Evolutionary conservation across 2,329 filamentous ascomycete genomes (phyloP), one percentile per base, ranked within the genome.

Genomic region (Aspergillus sp.): DNA sequence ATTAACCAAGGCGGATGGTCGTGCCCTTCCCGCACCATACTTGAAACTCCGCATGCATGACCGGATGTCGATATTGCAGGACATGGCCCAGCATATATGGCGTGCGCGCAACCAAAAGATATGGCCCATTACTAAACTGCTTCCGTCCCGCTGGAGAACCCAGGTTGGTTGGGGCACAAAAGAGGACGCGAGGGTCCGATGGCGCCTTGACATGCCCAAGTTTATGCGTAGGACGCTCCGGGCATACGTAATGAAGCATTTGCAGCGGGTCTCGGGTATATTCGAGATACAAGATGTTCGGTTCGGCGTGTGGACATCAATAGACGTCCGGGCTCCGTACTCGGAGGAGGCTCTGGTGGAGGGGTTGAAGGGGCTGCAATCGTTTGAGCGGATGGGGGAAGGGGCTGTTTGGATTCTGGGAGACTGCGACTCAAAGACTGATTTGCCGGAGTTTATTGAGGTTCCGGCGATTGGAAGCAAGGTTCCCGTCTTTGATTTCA

Each of bases 151-250:
- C 31, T 72, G 77, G 78, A 73, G 77, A 70, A 57, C 69, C 68
- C 69, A 74, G 22, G 41, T 67, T 3, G 69, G 75, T 73, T 7
- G 47, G 76, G 25, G 71, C 69, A 1, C 63, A 7, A 50, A 55
- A 2, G 67, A 76, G 13, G 60, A 75, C 23, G 71, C 68, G 30
- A 69, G 70, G 5, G 57, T 81, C 13, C 70, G 81, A 1, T 84
- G 82, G 81, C 74, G 80, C 15, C 69, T 79, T 54, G 81, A 84
- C 66, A 83, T 84, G 78, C 69, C 80, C 3, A 71, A 75, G 3
- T 75, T 82, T 50, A 67, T 83, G 3, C 64, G 80, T 0, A 66
- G 64, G 7, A 63, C 76, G 50, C 71, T 83, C 70, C 74, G 75
- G 22, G 72, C 69, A 49, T 70, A 76, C 9, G 71, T 76, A 0